Evolutionary conservation across 2,329 filamentous ascomycete species (phyloP).

Genomic region (Dactylonectria macrodidyma): DNA sequence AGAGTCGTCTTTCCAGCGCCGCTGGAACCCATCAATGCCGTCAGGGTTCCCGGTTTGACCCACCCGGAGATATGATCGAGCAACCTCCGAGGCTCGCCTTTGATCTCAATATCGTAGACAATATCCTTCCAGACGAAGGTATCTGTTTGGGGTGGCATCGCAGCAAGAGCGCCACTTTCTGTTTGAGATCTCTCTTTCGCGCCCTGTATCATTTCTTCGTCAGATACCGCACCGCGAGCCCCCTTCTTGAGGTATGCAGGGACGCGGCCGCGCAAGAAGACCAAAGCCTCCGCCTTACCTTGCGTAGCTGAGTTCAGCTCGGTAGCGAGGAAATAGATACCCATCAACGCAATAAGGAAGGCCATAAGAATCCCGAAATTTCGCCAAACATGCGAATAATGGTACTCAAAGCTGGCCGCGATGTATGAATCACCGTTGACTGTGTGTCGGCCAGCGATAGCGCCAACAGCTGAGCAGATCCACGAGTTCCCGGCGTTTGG

Average conservation of each 20-base stretch:
- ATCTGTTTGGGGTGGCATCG: slow-evolving; percentile 50
- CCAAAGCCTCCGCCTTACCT: slow-evolving; percentile 62
- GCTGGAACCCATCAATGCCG: slow-evolving; percentile 77
- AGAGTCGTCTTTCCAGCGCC: slow-evolving; percentile 53
- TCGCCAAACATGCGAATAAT: no score
- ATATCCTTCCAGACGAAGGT: slow-evolving; percentile 84
- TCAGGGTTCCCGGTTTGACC: slow-evolving; percentile 87
- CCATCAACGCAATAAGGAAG: slow-evolving; percentile 73
- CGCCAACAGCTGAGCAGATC: slow-evolving; percentile 65
- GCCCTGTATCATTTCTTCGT: neutral
- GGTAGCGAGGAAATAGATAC: slow-evolving; percentile 70
- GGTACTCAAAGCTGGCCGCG: slow-evolving; percentile 64
- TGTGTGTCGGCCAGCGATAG: slow-evolving; percentile 62
- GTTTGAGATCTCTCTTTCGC: neutral
- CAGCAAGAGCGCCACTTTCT: slow-evolving; percentile 42
- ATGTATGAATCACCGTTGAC: slow-evolving; percentile 73
- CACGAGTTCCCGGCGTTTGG: slow-evolving; percentile 58
- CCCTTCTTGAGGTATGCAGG: slow-evolving; percentile 47
- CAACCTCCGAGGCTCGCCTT: slow-evolving; percentile 75
- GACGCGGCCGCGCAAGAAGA: slow-evolving; percentile 67
- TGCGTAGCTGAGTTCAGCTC: slow-evolving; percentile 72
- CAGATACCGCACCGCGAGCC: no score
- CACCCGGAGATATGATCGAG: slow-evolving; percentile 84
- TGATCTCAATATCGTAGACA: slow-evolving; percentile 77
- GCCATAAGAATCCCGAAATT: slow-evolving; percentile 70